phyloP scores from a whole-genome alignment of 306 rosid genomes.

The Elaeagnus macrophylla region DNA sequence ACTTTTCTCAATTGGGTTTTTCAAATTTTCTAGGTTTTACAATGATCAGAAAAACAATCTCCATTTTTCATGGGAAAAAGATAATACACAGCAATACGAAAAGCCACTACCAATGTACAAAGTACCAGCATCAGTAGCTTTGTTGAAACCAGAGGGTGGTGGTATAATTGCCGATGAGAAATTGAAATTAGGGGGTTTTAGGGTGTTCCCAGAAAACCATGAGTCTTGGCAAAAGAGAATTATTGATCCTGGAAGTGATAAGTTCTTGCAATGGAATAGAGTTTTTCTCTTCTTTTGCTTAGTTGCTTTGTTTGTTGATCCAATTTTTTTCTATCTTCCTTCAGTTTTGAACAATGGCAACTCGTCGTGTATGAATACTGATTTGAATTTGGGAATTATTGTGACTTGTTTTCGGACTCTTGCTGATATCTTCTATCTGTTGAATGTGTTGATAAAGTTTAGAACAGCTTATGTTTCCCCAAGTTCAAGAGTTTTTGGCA shows the following conservation, averaged over 20 bases:
- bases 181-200: conserved; percentile 32
- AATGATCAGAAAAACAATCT: conserved; percentile 33
- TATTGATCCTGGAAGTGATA: conserved; percentile 81
- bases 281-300: conserved; percentile 59
- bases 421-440: conserved; percentile 63
- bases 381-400: conserved; percentile 59
- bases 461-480: conserved; percentile 79
- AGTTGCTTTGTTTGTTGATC: conserved; percentile 72
- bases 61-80: conserved; percentile 33
- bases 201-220: conserved; percentile 41
- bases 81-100: conserved; percentile 28
- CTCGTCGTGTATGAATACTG: conserved; percentile 60
- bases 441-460: conserved; percentile 62
- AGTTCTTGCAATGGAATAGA: conserved; percentile 64
- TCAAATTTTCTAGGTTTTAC: conserved; percentile 39
- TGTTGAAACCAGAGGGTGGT: conserved; percentile 28
- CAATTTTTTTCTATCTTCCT: conserved; percentile 78
- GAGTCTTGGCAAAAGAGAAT: conserved; percentile 41
- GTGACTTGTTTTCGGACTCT: conserved; percentile 70
- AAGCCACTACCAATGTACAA: conserved; percentile 37
- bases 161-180: conserved; percentile 17
- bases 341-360: conserved; percentile 30
- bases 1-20: conserved; percentile 21
- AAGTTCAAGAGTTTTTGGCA: conserved; percentile 79
- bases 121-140: conserved; percentile 15